Evolutionary conservation across 805 yeast species (phyloP).

Genomic region (Saturnispora galanensis): DNA sequence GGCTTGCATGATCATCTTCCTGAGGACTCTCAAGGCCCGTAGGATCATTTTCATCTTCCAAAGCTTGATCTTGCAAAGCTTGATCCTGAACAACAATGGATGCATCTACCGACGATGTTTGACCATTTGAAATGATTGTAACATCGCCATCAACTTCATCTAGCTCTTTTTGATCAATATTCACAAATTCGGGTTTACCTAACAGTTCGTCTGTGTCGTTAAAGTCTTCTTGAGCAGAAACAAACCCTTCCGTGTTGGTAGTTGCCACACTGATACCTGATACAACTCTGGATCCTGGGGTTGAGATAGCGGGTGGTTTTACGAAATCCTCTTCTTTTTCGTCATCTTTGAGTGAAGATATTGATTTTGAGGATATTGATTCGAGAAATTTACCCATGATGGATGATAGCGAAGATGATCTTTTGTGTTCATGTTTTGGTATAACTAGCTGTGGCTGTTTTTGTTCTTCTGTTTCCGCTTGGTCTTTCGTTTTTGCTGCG

Average conservation of each 20-base stretch:
- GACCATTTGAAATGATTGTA: slow-evolving; percentile 8
- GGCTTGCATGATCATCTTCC: not conserved
- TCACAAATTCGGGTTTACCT: slow-evolving; percentile 9
- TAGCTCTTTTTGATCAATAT: not conserved
- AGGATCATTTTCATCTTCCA: not conserved
- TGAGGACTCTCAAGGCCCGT: not conserved
- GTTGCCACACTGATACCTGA: slow-evolving; percentile 20
- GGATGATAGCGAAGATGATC: slow-evolving; percentile 13
- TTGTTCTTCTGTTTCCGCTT: too few species aligned
- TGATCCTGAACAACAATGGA: too few species aligned
- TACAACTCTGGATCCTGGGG: slow-evolving; percentile 13
- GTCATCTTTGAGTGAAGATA: slow-evolving; percentile 9
- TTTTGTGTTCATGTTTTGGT: slow-evolving; percentile 4
- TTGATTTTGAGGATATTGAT: slow-evolving; percentile 15
- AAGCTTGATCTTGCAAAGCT: too few species aligned
- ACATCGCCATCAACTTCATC: slow-evolving; percentile 3
- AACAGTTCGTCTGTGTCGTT: not conserved
- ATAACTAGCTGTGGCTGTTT: not conserved
- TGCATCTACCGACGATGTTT: not conserved
- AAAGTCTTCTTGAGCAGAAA: slow-evolving; percentile 24
- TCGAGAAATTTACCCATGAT: slow-evolving; percentile 17
- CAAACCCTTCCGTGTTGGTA: slow-evolving; percentile 24
- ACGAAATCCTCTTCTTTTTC: slow-evolving; percentile 3
- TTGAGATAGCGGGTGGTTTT: not conserved
- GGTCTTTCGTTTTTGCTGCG: too few species aligned